A percentile compares a stretch with the other conserved stretches of the same genome.
Evolutionary conservation across 2,329 filamentous ascomycete species (phyloP).

Genomic region (Fusarium succisae): DNA sequence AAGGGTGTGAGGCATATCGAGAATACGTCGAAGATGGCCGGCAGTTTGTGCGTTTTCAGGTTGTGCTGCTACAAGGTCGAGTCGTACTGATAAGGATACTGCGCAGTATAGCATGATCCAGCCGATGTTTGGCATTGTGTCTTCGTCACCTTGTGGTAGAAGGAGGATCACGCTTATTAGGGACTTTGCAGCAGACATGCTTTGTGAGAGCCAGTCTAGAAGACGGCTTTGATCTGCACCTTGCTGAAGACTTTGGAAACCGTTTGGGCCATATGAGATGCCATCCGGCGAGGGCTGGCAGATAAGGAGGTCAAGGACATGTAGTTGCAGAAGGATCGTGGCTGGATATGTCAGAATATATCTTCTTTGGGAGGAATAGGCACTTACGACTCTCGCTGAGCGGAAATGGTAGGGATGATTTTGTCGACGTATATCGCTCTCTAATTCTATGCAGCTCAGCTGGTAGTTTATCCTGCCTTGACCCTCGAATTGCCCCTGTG

Average conservation of each 20-base stretch:
- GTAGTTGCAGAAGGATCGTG: conserved; percentile 41
- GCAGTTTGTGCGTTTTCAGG: conserved; percentile 37
- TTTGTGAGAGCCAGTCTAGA: conserved; percentile 45
- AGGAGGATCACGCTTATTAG: conserved; percentile 43
- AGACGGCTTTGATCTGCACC: conserved; percentile 26
- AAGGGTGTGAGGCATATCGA: conserved; percentile 43
- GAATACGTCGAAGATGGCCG: conserved; percentile 43
- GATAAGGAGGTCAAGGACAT: conserved; percentile 44
- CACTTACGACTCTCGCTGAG: conserved; percentile 46
- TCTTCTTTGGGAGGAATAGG: rapidly evolving
- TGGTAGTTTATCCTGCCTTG: conserved; percentile 4
- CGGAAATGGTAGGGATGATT: conserved; percentile 40
- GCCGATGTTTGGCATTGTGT: conserved; percentile 42
- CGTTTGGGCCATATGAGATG: conserved; percentile 39
- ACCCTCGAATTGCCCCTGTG: background rate
- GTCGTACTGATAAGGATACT: conserved; percentile 42
- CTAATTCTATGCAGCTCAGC: conserved; percentile 34
- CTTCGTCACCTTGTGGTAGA: conserved; percentile 42
- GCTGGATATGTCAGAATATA: conserved; percentile 21
- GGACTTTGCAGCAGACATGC: conserved; percentile 44
- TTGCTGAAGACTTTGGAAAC: conserved; percentile 35
- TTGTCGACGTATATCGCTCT: conserved; percentile 33
- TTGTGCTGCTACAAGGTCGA: conserved; percentile 45
- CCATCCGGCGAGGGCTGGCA: conserved; percentile 43
- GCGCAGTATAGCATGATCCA: conserved; percentile 48